phyloP scores from a whole-genome alignment of 768 basidiomycete species.

The Rhodocollybia butyracea region DNA sequence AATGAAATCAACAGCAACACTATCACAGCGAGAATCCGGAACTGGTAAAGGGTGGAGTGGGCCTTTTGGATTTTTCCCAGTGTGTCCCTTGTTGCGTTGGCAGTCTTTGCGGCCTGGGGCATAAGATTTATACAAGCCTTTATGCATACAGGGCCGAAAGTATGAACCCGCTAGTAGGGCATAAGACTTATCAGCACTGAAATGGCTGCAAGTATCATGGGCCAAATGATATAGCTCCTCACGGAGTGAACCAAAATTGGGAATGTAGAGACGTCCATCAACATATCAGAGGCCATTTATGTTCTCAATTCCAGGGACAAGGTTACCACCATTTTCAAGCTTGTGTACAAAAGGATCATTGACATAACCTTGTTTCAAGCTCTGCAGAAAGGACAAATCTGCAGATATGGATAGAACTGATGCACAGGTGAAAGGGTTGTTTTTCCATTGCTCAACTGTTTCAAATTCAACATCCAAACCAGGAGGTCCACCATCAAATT shows the following conservation, averaged over 20 bases:
- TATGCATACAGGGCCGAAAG: slow-evolving; percentile 19
- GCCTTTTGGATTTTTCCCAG: not conserved
- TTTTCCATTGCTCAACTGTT: not conserved
- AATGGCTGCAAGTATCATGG: not conserved
- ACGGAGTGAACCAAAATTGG: not conserved
- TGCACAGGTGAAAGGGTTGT: not conserved
- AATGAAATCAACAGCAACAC: slow-evolving; percentile 14
- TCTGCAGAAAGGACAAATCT: not conserved
- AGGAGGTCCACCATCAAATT: not conserved
- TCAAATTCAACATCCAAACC: not conserved
- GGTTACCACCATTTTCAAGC: not conserved
- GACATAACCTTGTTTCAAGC: not conserved
- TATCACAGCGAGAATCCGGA: not conserved
- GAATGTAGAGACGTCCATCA: not conserved
- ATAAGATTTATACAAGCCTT: slow-evolving; percentile 19
- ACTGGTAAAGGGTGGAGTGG: slow-evolving; percentile 4
- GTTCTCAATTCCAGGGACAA: not conserved
- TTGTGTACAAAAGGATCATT: not conserved
- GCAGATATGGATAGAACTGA: not conserved
- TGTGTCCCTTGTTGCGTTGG: not conserved
- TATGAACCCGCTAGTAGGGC: slow-evolving; percentile 5
- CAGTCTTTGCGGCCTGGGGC: slow-evolving; percentile 12
- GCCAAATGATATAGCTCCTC: not conserved
- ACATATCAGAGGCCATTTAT: not conserved
- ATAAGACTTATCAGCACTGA: slow-evolving; percentile 14